These are phyloP conservation scores for Mitragyna speciosa DNA, from an alignment of 257 asterid genomes.

Conservation along the genomic window DNA sequence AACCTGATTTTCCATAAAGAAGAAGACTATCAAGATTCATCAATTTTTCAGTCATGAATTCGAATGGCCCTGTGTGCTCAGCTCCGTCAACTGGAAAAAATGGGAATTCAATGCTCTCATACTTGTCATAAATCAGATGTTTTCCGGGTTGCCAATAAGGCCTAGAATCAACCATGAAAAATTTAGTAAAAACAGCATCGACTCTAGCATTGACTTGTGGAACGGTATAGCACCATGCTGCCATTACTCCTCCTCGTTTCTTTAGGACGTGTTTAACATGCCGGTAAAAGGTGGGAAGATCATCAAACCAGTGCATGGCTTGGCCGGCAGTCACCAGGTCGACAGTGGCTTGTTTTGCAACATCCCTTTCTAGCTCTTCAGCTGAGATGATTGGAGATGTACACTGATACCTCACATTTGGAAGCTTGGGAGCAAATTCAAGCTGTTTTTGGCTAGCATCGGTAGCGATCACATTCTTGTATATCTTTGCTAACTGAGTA, in stretches of 20 bases:
- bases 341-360: conserved; percentile 39
- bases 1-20: conserved; percentile 52
- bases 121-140: conserved; percentile 41
- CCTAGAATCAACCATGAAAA: neutral
- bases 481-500: conserved; percentile 47
- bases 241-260: too few relatives aligned
- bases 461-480: conserved; percentile 56
- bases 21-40: conserved; percentile 60
- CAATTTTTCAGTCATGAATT: conserved; percentile 46
- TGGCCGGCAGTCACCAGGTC: conserved; percentile 54
- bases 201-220: neutral
- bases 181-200: neutral
- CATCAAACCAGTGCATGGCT: conserved; percentile 70
- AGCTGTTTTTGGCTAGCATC: conserved; percentile 67
- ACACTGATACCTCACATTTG: conserved; percentile 52
- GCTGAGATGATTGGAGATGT: conserved; percentile 50
- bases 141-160: conserved; percentile 44
- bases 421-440: conserved; percentile 47
- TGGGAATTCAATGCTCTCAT: conserved; percentile 63
- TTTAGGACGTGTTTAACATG: too few relatives aligned
- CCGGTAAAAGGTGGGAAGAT: conserved; percentile 49
- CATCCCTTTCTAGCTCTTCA: conserved; percentile 37
- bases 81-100: conserved; percentile 62
- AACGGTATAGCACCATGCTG: conserved; percentile 6
- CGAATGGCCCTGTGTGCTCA: conserved; percentile 57